Conservation (phyloP, 352 stramenopile species). For the Saprolegnia diclina region DNA sequence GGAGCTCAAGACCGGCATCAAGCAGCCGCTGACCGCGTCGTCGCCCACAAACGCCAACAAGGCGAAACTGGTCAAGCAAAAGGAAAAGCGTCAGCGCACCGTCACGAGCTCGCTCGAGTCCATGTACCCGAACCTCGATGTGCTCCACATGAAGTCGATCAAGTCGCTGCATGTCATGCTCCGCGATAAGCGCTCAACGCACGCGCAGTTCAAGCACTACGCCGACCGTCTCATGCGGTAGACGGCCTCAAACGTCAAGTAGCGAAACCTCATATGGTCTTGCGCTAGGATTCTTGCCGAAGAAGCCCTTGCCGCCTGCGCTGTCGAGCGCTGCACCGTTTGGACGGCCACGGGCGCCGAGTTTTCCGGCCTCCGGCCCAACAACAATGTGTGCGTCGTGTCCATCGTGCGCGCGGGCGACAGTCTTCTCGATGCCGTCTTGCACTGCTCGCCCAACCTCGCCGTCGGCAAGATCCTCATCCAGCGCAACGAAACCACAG, state of each 20-base stretch:
- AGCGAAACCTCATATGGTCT: not conserved
- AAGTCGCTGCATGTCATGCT: slow-evolving; percentile 64
- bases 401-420: slow-evolving; percentile 92
- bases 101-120: slow-evolving; percentile 39
- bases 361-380: slow-evolving; percentile 46
- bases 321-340: slow-evolving; percentile 47
- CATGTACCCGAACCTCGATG: slow-evolving; percentile 56
- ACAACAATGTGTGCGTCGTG: slow-evolving; percentile 80
- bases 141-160: slow-evolving; percentile 62
- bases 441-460: slow-evolving; percentile 75
- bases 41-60: not conserved
- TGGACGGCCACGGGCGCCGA: slow-evolving; percentile 62
- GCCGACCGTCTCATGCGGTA: slow-evolving; percentile 74
- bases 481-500: slow-evolving; percentile 90
- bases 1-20: slow-evolving; percentile 23
- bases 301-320: slow-evolving; percentile 61
- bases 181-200: slow-evolving; percentile 56
- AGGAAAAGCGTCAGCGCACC: slow-evolving; percentile 26
- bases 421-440: slow-evolving; percentile 85
- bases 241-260: not conserved
- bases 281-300: slow-evolving; percentile 54
- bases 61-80: slow-evolving; percentile 14
- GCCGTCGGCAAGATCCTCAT: slow-evolving; percentile 97
- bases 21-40: slow-evolving; percentile 4
- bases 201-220: slow-evolving; percentile 74